phyloP scores from a whole-genome alignment of 129 eudicot species.

The Sambucus nigra region DNA sequence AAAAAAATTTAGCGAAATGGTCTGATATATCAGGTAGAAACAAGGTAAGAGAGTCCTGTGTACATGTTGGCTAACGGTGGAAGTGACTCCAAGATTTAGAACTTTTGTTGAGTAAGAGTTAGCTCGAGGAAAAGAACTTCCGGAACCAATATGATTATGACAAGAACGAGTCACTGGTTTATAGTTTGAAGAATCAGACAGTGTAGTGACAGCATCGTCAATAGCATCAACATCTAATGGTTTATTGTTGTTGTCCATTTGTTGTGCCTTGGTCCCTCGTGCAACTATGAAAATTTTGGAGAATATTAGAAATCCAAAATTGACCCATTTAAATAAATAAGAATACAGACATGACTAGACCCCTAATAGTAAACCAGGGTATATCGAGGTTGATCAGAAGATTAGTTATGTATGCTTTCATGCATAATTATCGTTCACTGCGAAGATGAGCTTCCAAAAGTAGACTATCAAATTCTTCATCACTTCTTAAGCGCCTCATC shows the following conservation, averaged over 20 bases:
- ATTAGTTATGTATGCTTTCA: neutral
- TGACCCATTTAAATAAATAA: neutral
- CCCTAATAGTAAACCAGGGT: neutral
- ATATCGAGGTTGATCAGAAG: neutral
- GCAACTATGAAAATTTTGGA: slow-evolving; percentile 18
- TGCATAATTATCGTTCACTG: neutral
- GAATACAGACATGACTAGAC: neutral
- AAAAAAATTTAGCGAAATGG: slow-evolving; percentile 11
- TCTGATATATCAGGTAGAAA: slow-evolving; percentile 18
- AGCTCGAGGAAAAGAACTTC: slow-evolving; percentile 8
- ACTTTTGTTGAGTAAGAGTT: slow-evolving; percentile 3
- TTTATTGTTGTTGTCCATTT: slow-evolving; percentile 20
- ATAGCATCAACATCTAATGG: slow-evolving; percentile 18
- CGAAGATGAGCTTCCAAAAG: neutral
- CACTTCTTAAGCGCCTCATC: neutral
- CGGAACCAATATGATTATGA: slow-evolving; percentile 12
- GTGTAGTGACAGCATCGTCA: slow-evolving; percentile 20
- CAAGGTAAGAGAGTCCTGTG: slow-evolving; percentile 10
- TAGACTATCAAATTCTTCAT: neutral
- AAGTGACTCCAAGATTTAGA: slow-evolving; percentile 13
- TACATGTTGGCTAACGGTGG: slow-evolving; percentile 20
- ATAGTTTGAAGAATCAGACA: slow-evolving; percentile 27
- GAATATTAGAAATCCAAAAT: slow-evolving; percentile 5
- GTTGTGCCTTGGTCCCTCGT: slow-evolving; percentile 14
- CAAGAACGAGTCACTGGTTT: slow-evolving; percentile 10